Conservation (phyloP, 2,329 filamentous ascomycete genomes). For the Elsinoe batatas region DNA sequence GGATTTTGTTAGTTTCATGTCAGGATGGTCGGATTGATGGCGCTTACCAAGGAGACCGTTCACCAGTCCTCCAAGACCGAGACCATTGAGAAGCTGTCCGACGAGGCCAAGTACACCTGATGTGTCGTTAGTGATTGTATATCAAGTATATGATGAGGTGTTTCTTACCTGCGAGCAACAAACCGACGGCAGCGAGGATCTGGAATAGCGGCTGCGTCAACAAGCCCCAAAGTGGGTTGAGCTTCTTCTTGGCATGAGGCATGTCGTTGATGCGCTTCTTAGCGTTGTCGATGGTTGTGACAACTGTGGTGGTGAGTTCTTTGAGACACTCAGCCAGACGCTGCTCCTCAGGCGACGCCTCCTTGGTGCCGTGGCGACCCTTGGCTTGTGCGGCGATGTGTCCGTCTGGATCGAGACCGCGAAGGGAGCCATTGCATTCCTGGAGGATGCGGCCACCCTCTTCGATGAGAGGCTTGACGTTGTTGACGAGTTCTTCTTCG, state of each 20-base stretch:
- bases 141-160: too few relatives aligned
- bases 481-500: constrained; percentile 76
- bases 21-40: too few relatives aligned
- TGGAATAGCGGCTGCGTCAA: constrained; percentile 81
- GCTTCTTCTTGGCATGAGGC: constrained; percentile 89
- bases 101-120: constrained; percentile 68
- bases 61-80: constrained; percentile 73
- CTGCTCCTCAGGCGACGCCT: constrained; percentile 75
- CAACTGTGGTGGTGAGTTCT: constrained; percentile 72
- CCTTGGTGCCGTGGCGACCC: constrained; percentile 62
- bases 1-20: too few relatives aligned
- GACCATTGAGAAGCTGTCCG: constrained; percentile 65
- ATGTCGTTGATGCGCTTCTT: constrained; percentile 85
- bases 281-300: constrained; percentile 73
- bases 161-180: constrained; percentile 53
- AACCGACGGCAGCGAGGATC: constrained; percentile 79
- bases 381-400: constrained; percentile 78
- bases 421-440: constrained; percentile 78
- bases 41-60: constrained; percentile 56
- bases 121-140: too few relatives aligned
- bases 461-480: constrained; percentile 81
- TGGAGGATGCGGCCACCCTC: constrained; percentile 72
- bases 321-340: constrained; percentile 76
- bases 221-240: constrained; percentile 81
- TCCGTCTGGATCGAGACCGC: constrained; percentile 80